phyloP scores from a whole-genome alignment of 2,329 filamentous ascomycete genomes.

The Atkinsonella hypoxylon region DNA sequence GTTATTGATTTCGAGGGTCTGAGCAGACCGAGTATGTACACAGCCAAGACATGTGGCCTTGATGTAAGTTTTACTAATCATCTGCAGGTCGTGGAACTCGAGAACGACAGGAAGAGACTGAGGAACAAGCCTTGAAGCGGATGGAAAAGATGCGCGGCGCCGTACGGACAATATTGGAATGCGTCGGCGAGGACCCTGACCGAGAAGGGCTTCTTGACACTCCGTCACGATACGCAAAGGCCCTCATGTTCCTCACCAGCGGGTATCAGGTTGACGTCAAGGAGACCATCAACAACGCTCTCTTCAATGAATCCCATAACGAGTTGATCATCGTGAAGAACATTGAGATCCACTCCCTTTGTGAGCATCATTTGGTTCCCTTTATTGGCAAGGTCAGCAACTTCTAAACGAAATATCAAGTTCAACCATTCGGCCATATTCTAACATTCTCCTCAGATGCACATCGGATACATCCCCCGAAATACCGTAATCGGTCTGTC shows the following conservation, averaged over 20 bases:
- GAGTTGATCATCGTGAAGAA: constrained; percentile 97
- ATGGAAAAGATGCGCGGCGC: constrained; percentile 48
- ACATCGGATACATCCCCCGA: constrained; percentile 94
- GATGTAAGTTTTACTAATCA: background rate
- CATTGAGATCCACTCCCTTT: constrained; percentile 88
- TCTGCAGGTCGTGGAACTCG: constrained; percentile 49
- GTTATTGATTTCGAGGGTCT: constrained; percentile 51
- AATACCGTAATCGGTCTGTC: constrained; percentile 88
- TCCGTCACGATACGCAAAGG: constrained; percentile 84
- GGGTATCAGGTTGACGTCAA: constrained; percentile 91
- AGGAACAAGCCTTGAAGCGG: constrained; percentile 31
- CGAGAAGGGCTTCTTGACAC: constrained; percentile 53
- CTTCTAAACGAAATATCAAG: background rate
- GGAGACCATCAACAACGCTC: constrained; percentile 83
- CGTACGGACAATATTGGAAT: constrained; percentile 55
- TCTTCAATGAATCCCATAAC: constrained; percentile 94
- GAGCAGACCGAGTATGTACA: constrained; percentile 40
- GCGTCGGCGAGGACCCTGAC: constrained; percentile 55
- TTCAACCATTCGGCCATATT: background rate
- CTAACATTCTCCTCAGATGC: constrained; percentile 54
- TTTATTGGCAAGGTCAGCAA: constrained; percentile 78
- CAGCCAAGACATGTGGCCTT: background rate
- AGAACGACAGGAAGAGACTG: constrained; percentile 44
- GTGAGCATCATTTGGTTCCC: constrained; percentile 94
- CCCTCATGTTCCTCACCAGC: constrained; percentile 90